Base-by-base conservation (phyloP, 2,329 filamentous ascomycete genomes). In the Diaporthe vaccinii region DNA sequence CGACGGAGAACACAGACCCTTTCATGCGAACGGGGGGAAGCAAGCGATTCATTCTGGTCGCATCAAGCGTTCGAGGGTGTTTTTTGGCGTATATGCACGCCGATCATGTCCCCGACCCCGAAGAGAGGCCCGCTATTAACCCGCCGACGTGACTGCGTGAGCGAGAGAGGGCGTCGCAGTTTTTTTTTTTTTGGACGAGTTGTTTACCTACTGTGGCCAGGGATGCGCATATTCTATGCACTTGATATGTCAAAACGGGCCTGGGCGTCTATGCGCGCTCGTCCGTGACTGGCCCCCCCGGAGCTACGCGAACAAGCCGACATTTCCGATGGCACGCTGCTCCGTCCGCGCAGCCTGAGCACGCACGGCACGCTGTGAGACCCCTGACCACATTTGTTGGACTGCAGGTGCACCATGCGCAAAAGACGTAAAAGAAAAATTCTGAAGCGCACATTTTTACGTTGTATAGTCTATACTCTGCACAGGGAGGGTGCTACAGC, bases 191-290 rank as follows among this genome's bases (percentile, higher is more conserved):
- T 44, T 25, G 46, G 46, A 68, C 65, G 65, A 68, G 28, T 39
- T 53, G 65, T 39, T 28, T 53, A n/a, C 46, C 65, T 39, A 31
- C 59, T 65, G n/a, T 46, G 28, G 46, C 17, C n/a, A 49, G n/a
- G 7, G 31, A 53, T 68, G 65, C 46, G 28, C 65, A 36, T 28
- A 34, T 34, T 28, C 14, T 55, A 36, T 68, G 65, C 46, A 68
- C 65, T 68, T 39, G 46, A 67, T 67, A 67, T 53, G 46, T 68
- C 65, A 53, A 68, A 68, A 53, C 46, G 46, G n/a, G 65, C 46
- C 65, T 53, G 65, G 65, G 65, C 65, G 39, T 39, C 65, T 34
- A 68, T 68, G 65, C 65, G 28, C 65, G 46, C n/a, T 34, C 59
- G n/a, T 28, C 59, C 59, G 31, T 28, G 31, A 53, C 31, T 53